These are phyloP conservation scores for Mycogone perniciosa DNA, from an alignment of 2,329 filamentous ascomycete species.

Conservation along the genomic window DNA sequence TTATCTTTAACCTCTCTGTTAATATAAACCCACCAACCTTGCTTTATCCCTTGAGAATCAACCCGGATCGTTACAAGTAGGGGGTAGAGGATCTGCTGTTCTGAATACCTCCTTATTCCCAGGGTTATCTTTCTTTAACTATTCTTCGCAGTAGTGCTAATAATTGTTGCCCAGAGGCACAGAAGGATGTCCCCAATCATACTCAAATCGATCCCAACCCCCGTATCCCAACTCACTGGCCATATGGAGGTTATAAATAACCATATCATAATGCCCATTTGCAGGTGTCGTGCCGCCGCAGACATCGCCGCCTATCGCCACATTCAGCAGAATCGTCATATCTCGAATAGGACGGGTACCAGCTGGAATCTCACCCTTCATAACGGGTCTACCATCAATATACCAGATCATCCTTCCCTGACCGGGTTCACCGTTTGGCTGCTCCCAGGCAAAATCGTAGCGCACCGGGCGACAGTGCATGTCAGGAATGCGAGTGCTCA, in stretches of 20 bases:
- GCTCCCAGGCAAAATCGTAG: slow-evolving; percentile 53
- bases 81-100: too few relatives aligned
- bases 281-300: slow-evolving; percentile 44
- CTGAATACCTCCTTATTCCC: too few relatives aligned
- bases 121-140: too few relatives aligned
- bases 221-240: slow-evolving; percentile 44
- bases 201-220: slow-evolving; percentile 49
- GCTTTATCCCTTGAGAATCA: too few relatives aligned
- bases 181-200: slow-evolving; percentile 36
- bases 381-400: slow-evolving; percentile 50
- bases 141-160: slow-evolving; percentile 7
- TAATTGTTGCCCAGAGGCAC: slow-evolving; percentile 29
- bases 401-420: slow-evolving; percentile 51
- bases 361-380: slow-evolving; percentile 47
- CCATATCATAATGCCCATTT: slow-evolving; percentile 51
- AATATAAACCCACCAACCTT: too few relatives aligned
- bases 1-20: too few relatives aligned
- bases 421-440: slow-evolving; percentile 35
- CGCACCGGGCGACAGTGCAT: slow-evolving; percentile 41
- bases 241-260: slow-evolving; percentile 47
- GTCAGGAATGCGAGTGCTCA: slow-evolving; percentile 43
- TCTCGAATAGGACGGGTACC: slow-evolving; percentile 50
- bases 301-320: slow-evolving; percentile 58
- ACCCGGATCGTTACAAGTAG: too few relatives aligned
- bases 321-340: slow-evolving; percentile 50